phyloP scores from a whole-genome alignment of 495 filamentous ascomycete genomes.

The Bacidia gigantensis region DNA sequence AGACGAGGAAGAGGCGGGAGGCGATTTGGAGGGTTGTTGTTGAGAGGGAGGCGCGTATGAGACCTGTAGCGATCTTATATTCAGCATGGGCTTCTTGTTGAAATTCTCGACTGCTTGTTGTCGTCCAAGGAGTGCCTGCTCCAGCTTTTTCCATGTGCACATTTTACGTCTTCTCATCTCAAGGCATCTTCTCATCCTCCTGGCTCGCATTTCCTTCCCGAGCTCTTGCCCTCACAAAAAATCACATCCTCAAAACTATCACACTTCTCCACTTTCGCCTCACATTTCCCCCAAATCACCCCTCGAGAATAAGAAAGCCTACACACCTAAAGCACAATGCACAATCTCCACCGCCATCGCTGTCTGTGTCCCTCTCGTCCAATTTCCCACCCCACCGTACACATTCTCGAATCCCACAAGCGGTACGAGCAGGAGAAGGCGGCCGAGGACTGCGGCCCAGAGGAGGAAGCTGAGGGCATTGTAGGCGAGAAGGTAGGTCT shows the following conservation, averaged over 20 bases:
- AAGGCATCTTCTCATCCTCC: not conserved
- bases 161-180: too few relatives aligned
- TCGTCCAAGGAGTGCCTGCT: not conserved
- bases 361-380: constrained; percentile 68
- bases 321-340: constrained; percentile 56
- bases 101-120: not conserved
- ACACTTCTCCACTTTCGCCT: too few relatives aligned
- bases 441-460: constrained; percentile 60
- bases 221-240: too few relatives aligned
- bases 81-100: not conserved
- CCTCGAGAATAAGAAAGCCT: not conserved
- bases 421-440: constrained; percentile 36
- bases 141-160: not conserved
- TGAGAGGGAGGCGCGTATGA: constrained; percentile 70
- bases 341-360: constrained; percentile 68
- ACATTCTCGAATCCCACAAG: constrained; percentile 37
- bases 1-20: constrained; percentile 68
- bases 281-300: not conserved
- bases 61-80: constrained; percentile 29
- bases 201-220: not conserved
- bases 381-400: constrained; percentile 42
- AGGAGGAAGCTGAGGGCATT: constrained; percentile 60
- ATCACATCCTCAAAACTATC: too few relatives aligned
- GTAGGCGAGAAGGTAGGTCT: constrained; percentile 62
- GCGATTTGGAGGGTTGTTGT: constrained; percentile 87